Evolutionary conservation across 306 rosid genomes (phyloP).

Genomic region (Ormosia semicastrata): DNA sequence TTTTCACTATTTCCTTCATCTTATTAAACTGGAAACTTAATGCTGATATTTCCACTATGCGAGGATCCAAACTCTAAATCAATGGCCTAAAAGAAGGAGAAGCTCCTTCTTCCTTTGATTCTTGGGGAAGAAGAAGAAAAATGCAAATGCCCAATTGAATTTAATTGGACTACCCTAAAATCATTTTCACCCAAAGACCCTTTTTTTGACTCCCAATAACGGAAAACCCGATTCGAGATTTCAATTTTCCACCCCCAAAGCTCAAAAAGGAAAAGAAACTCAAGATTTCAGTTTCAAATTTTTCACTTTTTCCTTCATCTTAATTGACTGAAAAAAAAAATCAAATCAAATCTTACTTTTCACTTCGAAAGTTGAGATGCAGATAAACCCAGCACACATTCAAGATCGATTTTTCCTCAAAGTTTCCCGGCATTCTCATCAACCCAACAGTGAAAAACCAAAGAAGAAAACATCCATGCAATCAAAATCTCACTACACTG

Average conservation of each 20-base stretch:
- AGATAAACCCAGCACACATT: background rate
- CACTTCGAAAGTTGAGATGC: background rate
- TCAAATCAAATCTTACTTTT: too few species aligned
- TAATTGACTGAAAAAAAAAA: background rate
- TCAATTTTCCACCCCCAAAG: background rate
- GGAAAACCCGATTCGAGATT: background rate
- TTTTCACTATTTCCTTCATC: background rate
- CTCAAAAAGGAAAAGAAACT: background rate
- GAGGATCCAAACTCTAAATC: background rate
- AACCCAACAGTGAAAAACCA: constrained; percentile 11
- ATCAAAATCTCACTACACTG: background rate
- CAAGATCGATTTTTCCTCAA: too few species aligned
- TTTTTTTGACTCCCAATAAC: background rate
- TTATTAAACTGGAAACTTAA: background rate
- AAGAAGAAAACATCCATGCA: background rate
- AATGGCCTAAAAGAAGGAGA: background rate
- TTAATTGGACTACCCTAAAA: background rate
- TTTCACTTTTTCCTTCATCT: background rate
- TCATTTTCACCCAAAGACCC: background rate
- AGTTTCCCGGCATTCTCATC: background rate
- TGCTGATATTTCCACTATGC: background rate
- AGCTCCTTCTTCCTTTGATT: background rate
- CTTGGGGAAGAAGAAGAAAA: background rate
- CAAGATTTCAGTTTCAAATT: background rate
- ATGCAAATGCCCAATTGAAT: background rate